Conservation (phyloP, 805 yeast genomes). For the Torulaspora gathmanii region DNA sequence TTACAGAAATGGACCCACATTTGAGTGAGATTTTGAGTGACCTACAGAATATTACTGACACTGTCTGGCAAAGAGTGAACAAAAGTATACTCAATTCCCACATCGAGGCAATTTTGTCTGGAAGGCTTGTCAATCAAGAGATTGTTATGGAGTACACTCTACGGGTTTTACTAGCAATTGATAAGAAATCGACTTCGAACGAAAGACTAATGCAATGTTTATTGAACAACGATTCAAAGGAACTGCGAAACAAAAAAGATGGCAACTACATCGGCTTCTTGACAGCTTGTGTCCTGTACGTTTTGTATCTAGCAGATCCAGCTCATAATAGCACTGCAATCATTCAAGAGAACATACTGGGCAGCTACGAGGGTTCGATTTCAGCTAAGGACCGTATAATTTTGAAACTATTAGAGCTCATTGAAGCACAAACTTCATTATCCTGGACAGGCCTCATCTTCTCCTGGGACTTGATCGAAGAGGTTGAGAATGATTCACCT, state of each 20-base stretch:
- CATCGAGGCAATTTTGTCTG: slow-evolving; percentile 53
- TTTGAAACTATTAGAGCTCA: slow-evolving; percentile 46
- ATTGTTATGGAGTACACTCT: slow-evolving; percentile 45
- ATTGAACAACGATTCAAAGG: slow-evolving; percentile 46
- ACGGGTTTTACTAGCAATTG: slow-evolving; percentile 39
- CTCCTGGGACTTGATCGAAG: slow-evolving; percentile 59
- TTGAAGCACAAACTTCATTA: slow-evolving; percentile 50
- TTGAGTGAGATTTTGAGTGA: slow-evolving; percentile 35
- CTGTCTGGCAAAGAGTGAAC: slow-evolving; percentile 42
- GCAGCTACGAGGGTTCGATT: slow-evolving; percentile 59
- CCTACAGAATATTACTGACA: slow-evolving; percentile 34
- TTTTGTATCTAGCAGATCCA: slow-evolving; percentile 47
- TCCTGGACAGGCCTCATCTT: slow-evolving; percentile 66
- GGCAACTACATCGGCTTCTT: slow-evolving; percentile 32
- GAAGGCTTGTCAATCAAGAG: slow-evolving; percentile 43
- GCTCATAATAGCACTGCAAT: slow-evolving; percentile 43
- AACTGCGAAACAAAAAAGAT: slow-evolving; percentile 31
- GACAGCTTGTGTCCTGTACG: slow-evolving; percentile 44
- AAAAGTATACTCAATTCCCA: slow-evolving; percentile 53
- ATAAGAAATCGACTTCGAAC: slow-evolving; percentile 38
- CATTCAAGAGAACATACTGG: slow-evolving; percentile 48
- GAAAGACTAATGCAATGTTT: slow-evolving; percentile 60
- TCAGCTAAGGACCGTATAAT: slow-evolving; percentile 59
- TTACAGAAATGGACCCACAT: slow-evolving; percentile 21
- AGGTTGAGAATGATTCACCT: slow-evolving; percentile 41